Evolutionary conservation across 2,329 filamentous ascomycete species (phyloP).

Genomic region (Paecilomyces dactylethromorphus): DNA sequence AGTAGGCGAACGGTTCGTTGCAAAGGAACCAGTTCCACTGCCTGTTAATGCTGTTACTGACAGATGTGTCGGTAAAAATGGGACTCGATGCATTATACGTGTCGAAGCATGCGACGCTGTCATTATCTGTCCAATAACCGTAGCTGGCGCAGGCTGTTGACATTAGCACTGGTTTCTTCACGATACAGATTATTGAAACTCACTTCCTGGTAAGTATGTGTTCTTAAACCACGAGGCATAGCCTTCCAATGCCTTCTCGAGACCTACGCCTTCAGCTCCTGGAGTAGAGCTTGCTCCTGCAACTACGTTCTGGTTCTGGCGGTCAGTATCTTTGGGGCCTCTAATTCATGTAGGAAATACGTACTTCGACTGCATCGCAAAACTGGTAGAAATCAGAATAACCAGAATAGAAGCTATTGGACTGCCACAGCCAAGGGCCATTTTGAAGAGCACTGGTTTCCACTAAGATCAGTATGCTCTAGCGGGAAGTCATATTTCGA

Average conservation of each 20-base stretch:
- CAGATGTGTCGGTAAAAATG: constrained; percentile 44
- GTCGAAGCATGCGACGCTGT: constrained; percentile 47
- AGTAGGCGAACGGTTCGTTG: constrained; percentile 57
- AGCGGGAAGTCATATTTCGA: neutral
- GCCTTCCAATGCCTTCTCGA: constrained; percentile 47
- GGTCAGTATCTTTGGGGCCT: constrained; percentile 7
- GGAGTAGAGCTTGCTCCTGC: constrained; percentile 22
- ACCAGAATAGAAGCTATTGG: constrained; percentile 42
- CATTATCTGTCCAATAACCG: constrained; percentile 42
- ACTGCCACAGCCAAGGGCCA: constrained; percentile 55
- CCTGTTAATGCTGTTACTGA: constrained; percentile 42
- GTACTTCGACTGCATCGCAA: constrained; percentile 46
- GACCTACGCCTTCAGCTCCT: constrained; percentile 44
- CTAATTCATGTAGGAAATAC: constrained; percentile 1
- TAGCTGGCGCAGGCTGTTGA: constrained; percentile 40
- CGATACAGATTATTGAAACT: constrained; percentile 37
- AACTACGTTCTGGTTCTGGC: constrained; percentile 23
- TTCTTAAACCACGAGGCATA: constrained; percentile 50
- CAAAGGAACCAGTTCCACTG: constrained; percentile 58
- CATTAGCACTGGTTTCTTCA: neutral
- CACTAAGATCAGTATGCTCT: constrained; percentile 1
- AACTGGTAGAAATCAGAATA: constrained; percentile 44
- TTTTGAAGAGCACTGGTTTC: constrained; percentile 42
- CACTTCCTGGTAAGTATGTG: constrained; percentile 42
- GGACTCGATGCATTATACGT: constrained; percentile 46